phyloP scores from a whole-genome alignment of 2,329 filamentous ascomycete species.

The Aspergillus udagawae region DNA sequence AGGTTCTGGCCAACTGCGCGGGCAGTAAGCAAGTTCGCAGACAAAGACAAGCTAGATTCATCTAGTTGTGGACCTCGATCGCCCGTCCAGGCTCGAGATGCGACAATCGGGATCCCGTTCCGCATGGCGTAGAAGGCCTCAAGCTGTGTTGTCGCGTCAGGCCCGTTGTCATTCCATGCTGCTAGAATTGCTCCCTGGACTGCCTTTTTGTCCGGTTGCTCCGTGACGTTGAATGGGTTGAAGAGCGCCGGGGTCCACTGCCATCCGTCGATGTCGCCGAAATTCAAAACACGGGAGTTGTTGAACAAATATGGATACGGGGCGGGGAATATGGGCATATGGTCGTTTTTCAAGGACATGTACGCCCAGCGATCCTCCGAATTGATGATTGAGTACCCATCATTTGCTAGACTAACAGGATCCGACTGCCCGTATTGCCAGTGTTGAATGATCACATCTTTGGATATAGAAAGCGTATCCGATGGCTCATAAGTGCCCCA shows the following conservation, averaged over 20 bases:
- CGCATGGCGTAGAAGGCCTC: conserved; percentile 52
- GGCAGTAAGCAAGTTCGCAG: conserved; percentile 41
- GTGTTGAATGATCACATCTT: conserved; percentile 51
- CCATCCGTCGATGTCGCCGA: conserved; percentile 43
- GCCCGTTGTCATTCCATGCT: conserved; percentile 54
- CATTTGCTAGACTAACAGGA: conserved; percentile 43
- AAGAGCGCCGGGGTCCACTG: conserved; percentile 51
- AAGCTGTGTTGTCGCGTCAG: conserved; percentile 49
- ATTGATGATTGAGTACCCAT: conserved; percentile 51
- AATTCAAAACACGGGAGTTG: conserved; percentile 46
- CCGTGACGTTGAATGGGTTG: conserved; percentile 45
- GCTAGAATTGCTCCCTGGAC: conserved; percentile 50
- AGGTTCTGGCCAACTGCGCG: conserved; percentile 49
- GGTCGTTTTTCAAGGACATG: conserved; percentile 53
- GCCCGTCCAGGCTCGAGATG: conserved; percentile 53
- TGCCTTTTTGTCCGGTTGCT: conserved; percentile 43
- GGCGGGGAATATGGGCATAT: conserved; percentile 48
- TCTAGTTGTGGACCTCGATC: conserved; percentile 42
- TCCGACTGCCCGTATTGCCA: conserved; percentile 55
- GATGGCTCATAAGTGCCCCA: conserved; percentile 55
- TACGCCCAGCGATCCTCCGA: conserved; percentile 55
- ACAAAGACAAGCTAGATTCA: conserved; percentile 32
- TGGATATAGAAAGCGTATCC: conserved; percentile 37
- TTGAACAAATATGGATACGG: conserved; percentile 48
- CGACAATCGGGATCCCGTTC: conserved; percentile 49